phyloP scores from a whole-genome alignment of 805 yeast species.

The Saccharomycopsis capsularis region DNA sequence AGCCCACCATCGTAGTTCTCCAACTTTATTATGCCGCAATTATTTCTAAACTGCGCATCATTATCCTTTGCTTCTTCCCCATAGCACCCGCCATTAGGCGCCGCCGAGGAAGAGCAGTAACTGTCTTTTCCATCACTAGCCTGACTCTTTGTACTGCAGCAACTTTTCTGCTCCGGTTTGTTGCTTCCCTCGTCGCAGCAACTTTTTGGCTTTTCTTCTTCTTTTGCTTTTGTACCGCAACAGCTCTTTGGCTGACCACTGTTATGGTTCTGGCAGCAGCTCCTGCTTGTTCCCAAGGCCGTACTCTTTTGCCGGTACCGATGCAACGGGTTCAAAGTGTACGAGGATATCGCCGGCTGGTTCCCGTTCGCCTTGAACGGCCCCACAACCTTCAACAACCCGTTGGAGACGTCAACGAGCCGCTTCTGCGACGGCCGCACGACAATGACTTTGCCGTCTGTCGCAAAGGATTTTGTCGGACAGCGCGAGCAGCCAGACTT shows the following conservation, averaged over 20 bases:
- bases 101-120: not conserved
- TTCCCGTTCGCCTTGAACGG: not conserved
- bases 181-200: not conserved
- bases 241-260: conserved; percentile 4
- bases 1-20: too few species aligned
- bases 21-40: conserved; percentile 13
- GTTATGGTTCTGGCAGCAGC: not conserved
- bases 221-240: not conserved
- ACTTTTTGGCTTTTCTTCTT: not conserved
- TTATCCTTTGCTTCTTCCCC: not conserved
- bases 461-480: conserved; percentile 18
- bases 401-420: conserved; percentile 16
- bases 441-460: conserved; percentile 20
- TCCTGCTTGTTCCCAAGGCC: not conserved
- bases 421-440: conserved; percentile 15
- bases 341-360: conserved; percentile 6
- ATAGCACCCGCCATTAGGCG: not conserved
- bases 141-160: not conserved
- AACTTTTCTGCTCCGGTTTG: too few species aligned
- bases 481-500: conserved; percentile 9
- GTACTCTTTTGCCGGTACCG: not conserved
- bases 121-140: not conserved
- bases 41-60: not conserved
- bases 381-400: conserved; percentile 14
- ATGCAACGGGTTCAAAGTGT: conserved; percentile 13